phyloP scores from a whole-genome alignment of 306 rosid genomes.

The Glycine latifolia region DNA sequence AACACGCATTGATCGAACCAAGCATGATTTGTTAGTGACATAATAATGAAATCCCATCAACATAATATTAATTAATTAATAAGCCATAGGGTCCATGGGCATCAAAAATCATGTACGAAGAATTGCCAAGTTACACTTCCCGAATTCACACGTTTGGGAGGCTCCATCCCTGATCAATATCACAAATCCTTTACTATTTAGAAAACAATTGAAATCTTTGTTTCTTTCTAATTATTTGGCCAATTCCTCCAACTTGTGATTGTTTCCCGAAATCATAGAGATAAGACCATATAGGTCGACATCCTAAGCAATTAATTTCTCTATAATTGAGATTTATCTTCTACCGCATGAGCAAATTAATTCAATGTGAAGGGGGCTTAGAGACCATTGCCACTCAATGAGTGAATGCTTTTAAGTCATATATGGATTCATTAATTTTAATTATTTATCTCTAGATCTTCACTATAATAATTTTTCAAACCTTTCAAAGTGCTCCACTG shows the following conservation, averaged over 20 bases:
- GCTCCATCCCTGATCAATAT: conserved; percentile 1
- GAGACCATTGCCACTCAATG: conserved; percentile 20
- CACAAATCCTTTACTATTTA: conserved; percentile 35
- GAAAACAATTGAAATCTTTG: conserved; percentile 45
- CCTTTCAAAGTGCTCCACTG: conserved; percentile 44
- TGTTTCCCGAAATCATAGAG: conserved; percentile 40
- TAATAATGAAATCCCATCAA: conserved; percentile 42
- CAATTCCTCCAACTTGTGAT: conserved; percentile 41
- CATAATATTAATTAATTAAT: not conserved
- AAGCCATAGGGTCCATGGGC: conserved; percentile 43
- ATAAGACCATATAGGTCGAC: conserved; percentile 35
- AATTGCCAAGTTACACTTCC: conserved; percentile 46
- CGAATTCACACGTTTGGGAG: conserved; percentile 49
- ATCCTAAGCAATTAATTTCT: conserved; percentile 28
- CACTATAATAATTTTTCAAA: conserved; percentile 28
- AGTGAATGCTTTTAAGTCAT: conserved; percentile 16
- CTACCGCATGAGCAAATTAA: conserved; percentile 21
- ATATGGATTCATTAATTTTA: conserved; percentile 35
- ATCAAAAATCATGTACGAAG: conserved; percentile 29
- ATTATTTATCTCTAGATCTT: conserved; percentile 22
- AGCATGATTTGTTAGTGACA: conserved; percentile 56
- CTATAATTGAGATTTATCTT: conserved; percentile 40
- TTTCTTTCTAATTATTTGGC: conserved; percentile 56
- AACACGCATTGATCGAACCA: conserved; percentile 48
- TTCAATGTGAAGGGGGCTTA: conserved; percentile 18